phyloP scores from a whole-genome alignment of 352 stramenopile species.

The Pythium folliculosum region DNA sequence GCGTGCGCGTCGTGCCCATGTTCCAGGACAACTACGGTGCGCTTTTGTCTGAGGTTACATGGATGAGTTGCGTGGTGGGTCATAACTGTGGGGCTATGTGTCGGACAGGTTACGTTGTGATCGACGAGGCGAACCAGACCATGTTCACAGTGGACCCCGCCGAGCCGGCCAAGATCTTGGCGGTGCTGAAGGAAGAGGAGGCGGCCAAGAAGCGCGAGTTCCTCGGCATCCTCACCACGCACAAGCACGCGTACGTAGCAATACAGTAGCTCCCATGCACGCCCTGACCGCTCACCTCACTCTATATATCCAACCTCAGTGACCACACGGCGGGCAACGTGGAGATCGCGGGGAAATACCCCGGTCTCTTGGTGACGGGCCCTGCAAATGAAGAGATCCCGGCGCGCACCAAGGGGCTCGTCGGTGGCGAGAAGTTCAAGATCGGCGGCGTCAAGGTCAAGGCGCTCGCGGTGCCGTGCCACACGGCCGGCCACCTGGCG shows the following conservation, averaged over 20 bases:
- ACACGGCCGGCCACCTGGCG: conserved; percentile 83
- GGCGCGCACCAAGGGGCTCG: conserved; percentile 59
- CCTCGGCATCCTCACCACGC: conserved; percentile 90
- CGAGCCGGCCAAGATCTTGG: conserved; percentile 60
- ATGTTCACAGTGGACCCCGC: conserved; percentile 83
- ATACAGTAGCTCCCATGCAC: too few relatives aligned
- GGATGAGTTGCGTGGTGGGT: background rate
- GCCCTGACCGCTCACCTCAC: background rate
- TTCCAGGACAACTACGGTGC: conserved; percentile 84
- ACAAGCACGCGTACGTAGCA: conserved; percentile 90
- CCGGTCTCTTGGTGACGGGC: conserved; percentile 63
- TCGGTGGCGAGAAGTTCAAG: conserved; percentile 82
- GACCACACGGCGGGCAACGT: conserved; percentile 84
- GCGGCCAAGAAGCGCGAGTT: conserved; percentile 65
- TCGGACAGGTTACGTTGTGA: conserved; percentile 63
- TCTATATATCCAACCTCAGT: conserved; percentile 27
- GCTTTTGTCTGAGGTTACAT: background rate
- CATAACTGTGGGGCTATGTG: background rate
- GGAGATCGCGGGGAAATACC: conserved; percentile 65
- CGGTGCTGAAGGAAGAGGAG: conserved; percentile 74
- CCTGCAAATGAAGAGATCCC: conserved; percentile 79
- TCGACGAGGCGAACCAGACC: conserved; percentile 82
- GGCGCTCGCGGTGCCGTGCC: conserved; percentile 79
- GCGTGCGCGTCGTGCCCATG: conserved; percentile 83
- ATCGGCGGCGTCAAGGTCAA: conserved; percentile 74